A percentile compares a stretch with the other conserved stretches of the same genome.
These are phyloP conservation scores for Leonotis leonurus DNA, from an alignment of 257 asterid genomes.

Conservation along the genomic window DNA sequence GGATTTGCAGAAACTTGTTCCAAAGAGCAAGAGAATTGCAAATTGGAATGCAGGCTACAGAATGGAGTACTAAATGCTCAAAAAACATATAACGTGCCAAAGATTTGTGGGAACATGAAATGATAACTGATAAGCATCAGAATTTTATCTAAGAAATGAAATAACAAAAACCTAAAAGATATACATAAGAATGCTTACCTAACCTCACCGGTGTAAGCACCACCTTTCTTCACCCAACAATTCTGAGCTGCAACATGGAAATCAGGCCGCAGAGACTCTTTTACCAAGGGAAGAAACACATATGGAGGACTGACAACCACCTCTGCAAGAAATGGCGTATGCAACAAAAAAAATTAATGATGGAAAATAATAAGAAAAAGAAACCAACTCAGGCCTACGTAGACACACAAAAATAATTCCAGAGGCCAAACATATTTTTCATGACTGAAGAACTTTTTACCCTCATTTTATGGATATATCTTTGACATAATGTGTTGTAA, in stretches of 20 bases:
- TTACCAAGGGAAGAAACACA: slow-evolving; percentile 72
- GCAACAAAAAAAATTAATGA: slow-evolving; percentile 6
- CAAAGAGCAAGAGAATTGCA: not conserved
- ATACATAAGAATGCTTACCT: slow-evolving; percentile 40
- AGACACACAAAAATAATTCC: not conserved
- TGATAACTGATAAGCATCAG: not conserved
- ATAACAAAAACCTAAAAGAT: not conserved
- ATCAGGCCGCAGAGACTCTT: slow-evolving; percentile 58
- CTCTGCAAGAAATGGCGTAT: slow-evolving; percentile 42
- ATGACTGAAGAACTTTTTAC: not conserved
- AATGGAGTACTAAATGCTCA: not conserved
- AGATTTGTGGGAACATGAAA: not conserved
- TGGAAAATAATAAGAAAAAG: not conserved
- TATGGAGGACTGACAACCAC: slow-evolving; percentile 97
- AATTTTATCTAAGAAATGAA: not conserved
- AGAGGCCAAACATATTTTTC: not conserved
- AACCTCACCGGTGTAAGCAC: slow-evolving; percentile 96
- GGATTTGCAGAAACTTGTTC: not conserved
- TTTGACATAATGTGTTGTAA: not conserved
- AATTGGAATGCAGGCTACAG: too few relatives aligned
- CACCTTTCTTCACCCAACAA: slow-evolving; percentile 98
- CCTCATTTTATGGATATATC: not conserved
- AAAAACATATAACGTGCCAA: not conserved
- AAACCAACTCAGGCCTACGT: not conserved
- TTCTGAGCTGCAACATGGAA: slow-evolving; percentile 96